Base-by-base conservation (phyloP, 225 moss, liverwort and hornwort genomes). In the Bryoerythrophyllum caledonicum region DNA sequence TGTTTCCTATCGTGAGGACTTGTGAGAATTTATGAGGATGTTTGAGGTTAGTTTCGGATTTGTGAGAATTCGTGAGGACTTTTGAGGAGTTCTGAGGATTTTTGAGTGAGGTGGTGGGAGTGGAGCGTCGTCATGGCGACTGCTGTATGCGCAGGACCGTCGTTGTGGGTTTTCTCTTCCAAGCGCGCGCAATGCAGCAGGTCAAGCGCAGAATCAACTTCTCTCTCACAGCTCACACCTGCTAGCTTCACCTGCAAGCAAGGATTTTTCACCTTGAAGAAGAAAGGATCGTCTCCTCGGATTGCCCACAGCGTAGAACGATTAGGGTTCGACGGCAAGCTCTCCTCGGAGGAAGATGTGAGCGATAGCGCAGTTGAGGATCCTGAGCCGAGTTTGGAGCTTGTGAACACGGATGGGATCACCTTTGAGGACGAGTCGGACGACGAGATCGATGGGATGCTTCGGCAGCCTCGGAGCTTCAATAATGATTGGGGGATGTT, bases 401-500 rank as follows among this genome's bases (percentile, higher is more conserved):
- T 72, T 41, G 74, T 78, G 72, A 81, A 79, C 59, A 80, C 80
- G 20, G 78, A 81, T 58, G 80, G 63, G 43, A 75, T 72, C 20
- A 30, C 13, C 21, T 66, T 64, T 68, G 78, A 85, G 65, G 82
- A 85, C 65, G 82, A 73, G 72, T 65, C 19, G 0, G 69, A 35
- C 5, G 77, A 78, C 1, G 62, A 62, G 60, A 78, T 75, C 44
- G 79, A 55, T 63, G 85, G 74, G 48, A 77, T 76, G 77, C 67
- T 83, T 60, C 71, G 64, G 27, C 84, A 84, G 58, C 67, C 77
- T 20, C 76, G 80, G 25, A 55, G 64, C 25, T 80, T 55, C n/a
- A 32, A 5, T 32, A 76, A 88, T 37, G 73, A 82, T 66, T 86
- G 86, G 86, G 72, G 80, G 56, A 76, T 86, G 68, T 89, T 86